Evolutionary conservation across 352 stramenopile species (phyloP), one percentile per base, ranked within the genome.

Genomic region (Globisporangium recalcitrans): DNA sequence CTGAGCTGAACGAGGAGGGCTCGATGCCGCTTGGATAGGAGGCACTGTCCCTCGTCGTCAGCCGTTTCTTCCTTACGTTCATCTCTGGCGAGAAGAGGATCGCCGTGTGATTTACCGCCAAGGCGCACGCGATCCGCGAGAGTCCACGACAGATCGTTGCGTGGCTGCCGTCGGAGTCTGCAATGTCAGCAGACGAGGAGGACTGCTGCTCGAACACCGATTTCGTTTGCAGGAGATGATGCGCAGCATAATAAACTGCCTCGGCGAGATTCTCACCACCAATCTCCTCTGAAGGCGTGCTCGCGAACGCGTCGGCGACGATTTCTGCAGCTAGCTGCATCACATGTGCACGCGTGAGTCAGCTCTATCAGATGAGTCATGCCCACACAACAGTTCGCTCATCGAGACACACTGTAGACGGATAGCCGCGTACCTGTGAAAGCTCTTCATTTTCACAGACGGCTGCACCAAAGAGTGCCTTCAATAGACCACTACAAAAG

Each of bases 311-410:
- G 60, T 92, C 83, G 9, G 80, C 67, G 3, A 90, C 55, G 55
- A 92, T 87, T 34, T 75, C 76, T 49, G 75, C 74, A 38, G 79
- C 77, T 19, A 88, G 47, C 83, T 92, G 60, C 13, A 67, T 31
- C 19, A 21, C 16, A n/a, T 11, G 40, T 26, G 13, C 8, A 19
- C 27, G 42, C 3, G 24, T 54, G 46, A 57, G 34, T 31, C 27
- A 48, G 34, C 2, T 26, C 19, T 21, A 46, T 11, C 38, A 46
- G 38, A 21, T 11, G 1, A 46, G 38, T 21, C 21, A 4, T 22
- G 38, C 6, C 8, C 7, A 10, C 16, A 22, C 4, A 46, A 3
- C 38, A 46, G 9, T 21, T 21, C 22, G 38, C 19, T 46, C 19
- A 46, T 46, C 6, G 22, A 46, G 5, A 16, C 24, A 9, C 16